Evolutionary conservation across 345 rosid species (phyloP).

Genomic region (Laguncularia racemosa): DNA sequence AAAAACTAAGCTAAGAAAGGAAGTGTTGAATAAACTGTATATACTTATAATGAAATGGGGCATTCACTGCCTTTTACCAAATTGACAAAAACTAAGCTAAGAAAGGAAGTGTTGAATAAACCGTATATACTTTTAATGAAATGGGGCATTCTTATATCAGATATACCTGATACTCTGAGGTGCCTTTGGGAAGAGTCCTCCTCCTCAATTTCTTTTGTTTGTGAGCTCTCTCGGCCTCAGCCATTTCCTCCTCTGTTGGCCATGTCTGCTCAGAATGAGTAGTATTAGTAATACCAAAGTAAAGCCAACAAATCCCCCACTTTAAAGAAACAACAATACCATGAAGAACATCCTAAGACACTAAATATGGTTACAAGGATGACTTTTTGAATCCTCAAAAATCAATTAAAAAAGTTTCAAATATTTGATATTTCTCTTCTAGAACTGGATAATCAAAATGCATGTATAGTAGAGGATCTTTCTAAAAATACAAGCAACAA

Average conservation of each 20-base stretch:
- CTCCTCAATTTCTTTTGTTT: constrained; percentile 47
- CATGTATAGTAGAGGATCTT: too few species aligned
- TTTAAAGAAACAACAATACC: too few species aligned
- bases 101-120: too few species aligned
- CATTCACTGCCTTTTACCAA: background rate
- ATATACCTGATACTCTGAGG: constrained; percentile 89
- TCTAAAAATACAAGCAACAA: too few species aligned
- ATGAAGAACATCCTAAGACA: too few species aligned
- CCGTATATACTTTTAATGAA: background rate
- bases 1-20: too few species aligned
- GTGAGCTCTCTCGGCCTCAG: constrained; percentile 62
- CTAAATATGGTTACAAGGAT: too few species aligned
- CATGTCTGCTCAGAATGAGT: constrained; percentile 51
- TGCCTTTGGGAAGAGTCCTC: constrained; percentile 71
- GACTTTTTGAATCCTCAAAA: too few species aligned
- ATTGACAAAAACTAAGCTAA: constrained; percentile 1
- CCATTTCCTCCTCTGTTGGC: constrained; percentile 97
- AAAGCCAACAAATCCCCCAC: background rate
- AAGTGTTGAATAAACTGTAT: too few species aligned
- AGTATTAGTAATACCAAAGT: background rate
- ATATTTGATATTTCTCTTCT: too few species aligned
- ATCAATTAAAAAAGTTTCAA: too few species aligned
- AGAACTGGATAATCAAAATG: too few species aligned
- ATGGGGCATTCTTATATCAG: background rate
- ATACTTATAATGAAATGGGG: background rate